Percentiles rank a stretch among this genome's conserved stretches.
These are phyloP conservation scores for Vachellia collinsii DNA, from an alignment of 306 rosid species.

Conservation along the genomic window DNA sequence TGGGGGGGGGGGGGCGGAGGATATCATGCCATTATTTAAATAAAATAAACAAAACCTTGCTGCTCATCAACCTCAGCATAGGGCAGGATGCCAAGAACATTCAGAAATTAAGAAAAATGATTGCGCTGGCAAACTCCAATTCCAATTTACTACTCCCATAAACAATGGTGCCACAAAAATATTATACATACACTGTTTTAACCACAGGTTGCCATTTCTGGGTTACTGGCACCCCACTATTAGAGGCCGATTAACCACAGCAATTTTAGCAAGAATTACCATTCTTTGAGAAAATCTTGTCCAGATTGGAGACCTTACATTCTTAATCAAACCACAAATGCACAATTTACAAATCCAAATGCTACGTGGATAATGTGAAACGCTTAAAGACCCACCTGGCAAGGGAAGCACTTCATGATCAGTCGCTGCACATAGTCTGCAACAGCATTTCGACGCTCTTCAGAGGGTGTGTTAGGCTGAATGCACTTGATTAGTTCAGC, in stretches of 20 bases:
- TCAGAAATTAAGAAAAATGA: constrained; percentile 16
- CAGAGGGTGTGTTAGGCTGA: constrained; percentile 93
- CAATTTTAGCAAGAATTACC: background rate
- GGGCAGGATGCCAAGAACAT: constrained; percentile 1
- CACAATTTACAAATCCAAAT: constrained; percentile 24
- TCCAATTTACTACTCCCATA: background rate
- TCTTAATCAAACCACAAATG: constrained; percentile 18
- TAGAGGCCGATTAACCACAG: constrained; percentile 8
- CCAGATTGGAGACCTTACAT: constrained; percentile 6
- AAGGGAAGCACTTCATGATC: constrained; percentile 81
- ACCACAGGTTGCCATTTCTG: constrained; percentile 27
- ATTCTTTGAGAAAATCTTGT: constrained; percentile 8
- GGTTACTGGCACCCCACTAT: background rate
- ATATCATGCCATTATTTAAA: background rate
- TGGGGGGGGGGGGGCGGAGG: constrained; percentile 8
- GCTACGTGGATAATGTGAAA: background rate
- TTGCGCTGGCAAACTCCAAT: constrained; percentile 2
- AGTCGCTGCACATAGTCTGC: constrained; percentile 83
- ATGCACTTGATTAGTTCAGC: constrained; percentile 88
- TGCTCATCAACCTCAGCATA: constrained; percentile 1
- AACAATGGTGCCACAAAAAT: constrained; percentile 24
- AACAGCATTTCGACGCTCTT: constrained; percentile 78
- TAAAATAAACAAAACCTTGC: constrained; percentile 21
- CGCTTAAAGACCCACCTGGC: constrained; percentile 68
- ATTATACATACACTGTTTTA: constrained; percentile 8